Percentiles rank a stretch among this genome's conserved stretches.
Conservation (phyloP, 2,329 filamentous ascomycete species). For the Magnaporthiopsis poae region DNA sequence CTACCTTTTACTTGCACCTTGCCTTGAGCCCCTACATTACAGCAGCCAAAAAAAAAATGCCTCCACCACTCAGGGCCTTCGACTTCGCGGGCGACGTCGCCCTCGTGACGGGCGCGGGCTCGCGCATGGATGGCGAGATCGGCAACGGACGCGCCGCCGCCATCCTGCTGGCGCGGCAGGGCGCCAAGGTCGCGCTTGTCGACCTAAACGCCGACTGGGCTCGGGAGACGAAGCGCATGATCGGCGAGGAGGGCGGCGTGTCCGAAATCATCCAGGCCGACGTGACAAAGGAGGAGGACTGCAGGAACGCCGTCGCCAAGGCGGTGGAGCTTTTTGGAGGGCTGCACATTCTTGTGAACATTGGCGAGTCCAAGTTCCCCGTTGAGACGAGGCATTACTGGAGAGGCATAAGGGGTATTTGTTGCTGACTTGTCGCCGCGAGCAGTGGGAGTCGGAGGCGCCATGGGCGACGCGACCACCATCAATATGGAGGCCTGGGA, state of each 20-base stretch:
- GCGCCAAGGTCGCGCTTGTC: constrained; percentile 19
- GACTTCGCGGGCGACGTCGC: constrained; percentile 23
- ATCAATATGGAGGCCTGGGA: too few species aligned
- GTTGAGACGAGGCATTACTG: too few species aligned
- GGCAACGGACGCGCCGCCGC: constrained; percentile 22
- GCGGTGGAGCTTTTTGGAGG: constrained; percentile 18
- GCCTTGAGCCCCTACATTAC: too few species aligned
- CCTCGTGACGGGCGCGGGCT: constrained; percentile 23
- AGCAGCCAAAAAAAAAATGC: constrained; percentile 7
- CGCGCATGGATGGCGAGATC: constrained; percentile 20
- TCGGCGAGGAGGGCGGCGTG: constrained; percentile 18
- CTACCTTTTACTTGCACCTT: too few species aligned
- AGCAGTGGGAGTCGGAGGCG: too few species aligned
- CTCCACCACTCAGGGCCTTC: constrained; percentile 14
- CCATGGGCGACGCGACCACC: too few species aligned
- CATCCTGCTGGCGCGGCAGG: constrained; percentile 20
- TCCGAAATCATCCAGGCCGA: constrained; percentile 19
- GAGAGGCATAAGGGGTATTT: too few species aligned
- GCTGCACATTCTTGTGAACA: constrained; percentile 21
- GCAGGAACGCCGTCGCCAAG: constrained; percentile 14
- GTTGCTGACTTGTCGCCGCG: too few species aligned
- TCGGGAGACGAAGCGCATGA: constrained; percentile 21
- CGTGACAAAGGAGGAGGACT: constrained; percentile 17
- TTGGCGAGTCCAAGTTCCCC: not conserved
- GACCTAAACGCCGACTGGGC: constrained; percentile 18